phyloP scores from a whole-genome alignment of 768 basidiomycete genomes.

The Mycena sanguinolenta region DNA sequence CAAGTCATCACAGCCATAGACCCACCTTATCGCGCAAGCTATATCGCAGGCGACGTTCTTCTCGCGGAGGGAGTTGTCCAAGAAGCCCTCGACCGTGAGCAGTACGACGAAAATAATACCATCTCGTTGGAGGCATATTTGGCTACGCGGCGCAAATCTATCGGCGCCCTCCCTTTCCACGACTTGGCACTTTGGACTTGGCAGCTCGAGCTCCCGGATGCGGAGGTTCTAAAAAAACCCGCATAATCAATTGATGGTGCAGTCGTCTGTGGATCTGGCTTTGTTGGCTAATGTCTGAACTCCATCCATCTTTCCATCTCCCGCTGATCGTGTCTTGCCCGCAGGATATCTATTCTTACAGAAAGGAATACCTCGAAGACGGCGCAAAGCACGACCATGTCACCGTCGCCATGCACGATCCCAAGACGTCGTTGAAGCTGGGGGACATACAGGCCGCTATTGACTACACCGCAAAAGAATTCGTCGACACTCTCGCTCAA shows the following conservation, averaged over 20 bases:
- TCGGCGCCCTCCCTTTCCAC: conserved; percentile 36
- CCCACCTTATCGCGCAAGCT: conserved; percentile 26
- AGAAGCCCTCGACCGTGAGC: conserved; percentile 40
- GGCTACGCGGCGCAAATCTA: conserved; percentile 33
- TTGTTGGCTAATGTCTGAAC: conserved; percentile 35
- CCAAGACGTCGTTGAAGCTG: conserved; percentile 21
- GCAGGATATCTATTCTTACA: conserved; percentile 44
- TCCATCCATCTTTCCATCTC: not conserved
- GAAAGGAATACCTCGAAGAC: conserved; percentile 41
- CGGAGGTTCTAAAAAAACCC: conserved; percentile 31
- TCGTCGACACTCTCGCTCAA: conserved; percentile 25
- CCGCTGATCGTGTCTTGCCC: not conserved
- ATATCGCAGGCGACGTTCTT: conserved; percentile 32
- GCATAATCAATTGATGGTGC: conserved; percentile 30
- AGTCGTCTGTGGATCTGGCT: conserved; percentile 34
- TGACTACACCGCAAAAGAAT: conserved; percentile 35
- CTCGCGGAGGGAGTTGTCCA: conserved; percentile 37
- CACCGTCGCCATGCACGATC: conserved; percentile 41
- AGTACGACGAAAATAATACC: conserved; percentile 14
- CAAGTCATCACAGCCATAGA: conserved; percentile 34
- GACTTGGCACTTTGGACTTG: conserved; percentile 36
- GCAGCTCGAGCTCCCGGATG: conserved; percentile 30
- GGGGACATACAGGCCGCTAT: conserved; percentile 39
- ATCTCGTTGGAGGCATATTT: conserved; percentile 38
- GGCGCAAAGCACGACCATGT: conserved; percentile 41